A percentile compares a stretch with the other conserved stretches of the same genome.
Conservation (phyloP, 768 basidiomycete genomes). For the Mycena polygramma region DNA sequence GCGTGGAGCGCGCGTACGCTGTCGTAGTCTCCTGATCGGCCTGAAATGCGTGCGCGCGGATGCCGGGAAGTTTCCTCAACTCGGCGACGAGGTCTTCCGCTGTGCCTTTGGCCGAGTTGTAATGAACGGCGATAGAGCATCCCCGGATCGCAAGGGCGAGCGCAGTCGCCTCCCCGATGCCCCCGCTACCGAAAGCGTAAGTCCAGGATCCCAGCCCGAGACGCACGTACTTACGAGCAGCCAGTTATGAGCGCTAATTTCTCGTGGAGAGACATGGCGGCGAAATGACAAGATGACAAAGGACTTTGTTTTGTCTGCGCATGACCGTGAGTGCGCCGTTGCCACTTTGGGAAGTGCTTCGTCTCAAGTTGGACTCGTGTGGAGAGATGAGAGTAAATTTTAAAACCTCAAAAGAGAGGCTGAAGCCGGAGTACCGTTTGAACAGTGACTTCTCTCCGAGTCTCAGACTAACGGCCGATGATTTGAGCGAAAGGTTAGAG, state of each 20-base stretch:
- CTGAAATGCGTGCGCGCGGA: conserved; percentile 59
- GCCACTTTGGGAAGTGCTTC: no score
- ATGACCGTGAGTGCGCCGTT: no score
- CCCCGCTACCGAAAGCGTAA: conserved; percentile 53
- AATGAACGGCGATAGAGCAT: conserved; percentile 65
- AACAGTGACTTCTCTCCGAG: no score
- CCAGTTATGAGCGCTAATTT: conserved; percentile 54
- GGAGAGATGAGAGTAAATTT: no score
- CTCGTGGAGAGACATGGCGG: conserved; percentile 39
- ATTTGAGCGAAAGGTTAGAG: no score
- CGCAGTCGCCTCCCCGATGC: conserved; percentile 66
- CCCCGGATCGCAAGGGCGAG: conserved; percentile 59
- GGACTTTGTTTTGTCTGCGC: no score
- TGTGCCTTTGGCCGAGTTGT: conserved; percentile 52
- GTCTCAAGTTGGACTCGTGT: no score
- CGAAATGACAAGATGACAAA: no score
- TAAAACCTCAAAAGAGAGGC: no score
- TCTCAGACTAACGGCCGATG: no score
- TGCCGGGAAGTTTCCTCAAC: conserved; percentile 47
- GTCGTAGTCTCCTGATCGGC: conserved; percentile 62
- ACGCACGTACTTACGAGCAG: conserved; percentile 50
- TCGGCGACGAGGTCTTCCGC: conserved; percentile 57
- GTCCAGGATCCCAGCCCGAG: neutral
- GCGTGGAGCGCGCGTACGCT: conserved; percentile 57
- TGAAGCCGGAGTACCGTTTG: no score